Evolutionary conservation across 306 rosid species (phyloP), one percentile per base, ranked within the genome.

Genomic region (Quercus ilex): DNA sequence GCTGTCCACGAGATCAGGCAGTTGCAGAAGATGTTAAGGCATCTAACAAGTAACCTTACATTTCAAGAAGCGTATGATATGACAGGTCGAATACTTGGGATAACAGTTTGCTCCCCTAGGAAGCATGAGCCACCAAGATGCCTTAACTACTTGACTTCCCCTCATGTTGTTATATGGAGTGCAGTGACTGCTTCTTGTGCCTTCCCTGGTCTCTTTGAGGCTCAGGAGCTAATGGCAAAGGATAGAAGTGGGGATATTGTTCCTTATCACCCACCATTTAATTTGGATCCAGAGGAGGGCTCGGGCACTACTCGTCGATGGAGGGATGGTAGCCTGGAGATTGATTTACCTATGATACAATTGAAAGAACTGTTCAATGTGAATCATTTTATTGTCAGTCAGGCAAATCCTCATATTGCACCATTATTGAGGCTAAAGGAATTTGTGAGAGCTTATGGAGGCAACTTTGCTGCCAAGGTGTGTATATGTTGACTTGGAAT

Each of bases 101-200:
- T 95, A 77, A 93, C 98, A 15, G 99, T 95, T 83, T 95, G 98
- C 80, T 95, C 98, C 15, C 98, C 99, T 1, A 89, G 99, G 86
- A 95, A 89, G 90, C 99, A 95, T 20, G 99, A 95, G 70, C 99
- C 98, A 1, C 99, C 98, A 46, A 92, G 99, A 86, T 95, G 99
- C 85, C 99, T 95, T 62, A 95, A 95, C 88, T 95, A 95, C 90
- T 82, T 93, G 88, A 95, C 99, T 21, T 95, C 99, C 19, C 99
- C 99, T 21, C 97, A 93, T 55, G 99, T 95, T 62, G 97, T 95
- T 69, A 90, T 95, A 88, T 95, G 99, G 99, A 95, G 98, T 82
- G 98, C 99, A 3, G 99, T 95, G 74, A 95, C 97, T 0, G 99
- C 99, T 71, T 95, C 99, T 75, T 95, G 99, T 70, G 99, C 99